phyloP scores from a whole-genome alignment of 148 eudicot species.

The Simmondsia chinensis region DNA sequence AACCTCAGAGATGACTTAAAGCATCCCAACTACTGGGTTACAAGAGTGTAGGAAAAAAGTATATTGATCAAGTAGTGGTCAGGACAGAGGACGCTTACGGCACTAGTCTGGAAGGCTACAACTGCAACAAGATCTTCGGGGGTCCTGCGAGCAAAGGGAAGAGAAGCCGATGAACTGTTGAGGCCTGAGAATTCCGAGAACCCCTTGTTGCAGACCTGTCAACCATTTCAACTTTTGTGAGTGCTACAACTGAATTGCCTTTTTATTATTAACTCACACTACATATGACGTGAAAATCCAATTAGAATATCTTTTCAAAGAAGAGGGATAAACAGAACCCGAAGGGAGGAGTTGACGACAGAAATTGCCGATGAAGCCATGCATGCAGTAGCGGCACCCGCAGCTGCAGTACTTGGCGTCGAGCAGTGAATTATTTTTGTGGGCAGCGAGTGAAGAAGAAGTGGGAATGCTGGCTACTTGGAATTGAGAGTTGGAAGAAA shows the following conservation, averaged over 20 bases:
- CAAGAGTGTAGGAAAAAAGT: background rate
- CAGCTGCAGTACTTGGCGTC: background rate
- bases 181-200: slow-evolving; percentile 76
- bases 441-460: slow-evolving; percentile 7
- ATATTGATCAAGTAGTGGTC: too few relatives aligned
- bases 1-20: too few relatives aligned
- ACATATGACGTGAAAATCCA: background rate
- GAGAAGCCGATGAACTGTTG: slow-evolving; percentile 33
- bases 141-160: slow-evolving; percentile 48
- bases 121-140: slow-evolving; percentile 43
- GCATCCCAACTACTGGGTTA: background rate
- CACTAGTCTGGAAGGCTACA: slow-evolving; percentile 71
- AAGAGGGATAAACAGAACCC: slow-evolving; percentile 18
- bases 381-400: slow-evolving; percentile 8
- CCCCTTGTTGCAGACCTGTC: slow-evolving; percentile 66
- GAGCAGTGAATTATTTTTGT: slow-evolving; percentile 11
- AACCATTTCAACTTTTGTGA: background rate
- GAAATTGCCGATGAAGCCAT: slow-evolving; percentile 84
- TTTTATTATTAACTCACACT: background rate
- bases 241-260: too few relatives aligned
- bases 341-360: slow-evolving; percentile 57
- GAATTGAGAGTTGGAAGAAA: background rate
- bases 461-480: background rate
- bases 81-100: slow-evolving; percentile 28
- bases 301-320: background rate